These are phyloP conservation scores for Echites panduratus DNA, from an alignment of 257 asterid species.

Conservation along the genomic window DNA sequence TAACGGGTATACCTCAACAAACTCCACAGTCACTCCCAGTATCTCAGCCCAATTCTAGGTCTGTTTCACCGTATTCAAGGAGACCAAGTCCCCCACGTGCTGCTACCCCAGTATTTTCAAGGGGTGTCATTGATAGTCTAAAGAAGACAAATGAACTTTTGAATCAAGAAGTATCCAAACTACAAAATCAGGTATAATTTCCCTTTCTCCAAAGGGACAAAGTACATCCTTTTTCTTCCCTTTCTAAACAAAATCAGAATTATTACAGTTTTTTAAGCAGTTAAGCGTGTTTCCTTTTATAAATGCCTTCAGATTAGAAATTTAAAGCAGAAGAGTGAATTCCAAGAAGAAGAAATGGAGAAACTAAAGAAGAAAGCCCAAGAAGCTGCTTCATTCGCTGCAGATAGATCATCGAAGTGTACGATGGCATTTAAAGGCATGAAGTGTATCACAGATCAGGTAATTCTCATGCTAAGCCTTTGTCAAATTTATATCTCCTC, in stretches of 20 bases:
- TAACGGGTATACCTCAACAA: slow-evolving; percentile 34
- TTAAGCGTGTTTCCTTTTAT: slow-evolving; percentile 1
- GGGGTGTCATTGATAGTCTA: slow-evolving; percentile 76
- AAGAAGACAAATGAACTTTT: slow-evolving; percentile 71
- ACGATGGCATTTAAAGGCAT: slow-evolving; percentile 44
- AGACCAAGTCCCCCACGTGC: slow-evolving; percentile 86
- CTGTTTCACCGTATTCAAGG: slow-evolving; percentile 84
- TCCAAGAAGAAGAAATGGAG: slow-evolving; percentile 56
- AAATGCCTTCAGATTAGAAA: slow-evolving; percentile 39
- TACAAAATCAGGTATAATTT: slow-evolving; percentile 58
- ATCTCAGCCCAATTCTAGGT: slow-evolving; percentile 51
- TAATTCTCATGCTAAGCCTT: slow-evolving; percentile 24
- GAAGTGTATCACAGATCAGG: slow-evolving; percentile 59
- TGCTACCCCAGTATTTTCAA: slow-evolving; percentile 62
- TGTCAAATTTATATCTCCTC: neutral
- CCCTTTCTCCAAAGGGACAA: neutral
- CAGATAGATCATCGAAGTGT: slow-evolving; percentile 56
- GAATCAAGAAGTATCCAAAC: slow-evolving; percentile 65
- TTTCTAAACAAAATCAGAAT: neutral
- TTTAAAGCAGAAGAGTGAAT: slow-evolving; percentile 59
- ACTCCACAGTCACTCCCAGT: slow-evolving; percentile 30
- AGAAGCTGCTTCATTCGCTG: slow-evolving; percentile 49
- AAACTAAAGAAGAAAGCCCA: slow-evolving; percentile 49
- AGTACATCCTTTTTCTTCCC: neutral
- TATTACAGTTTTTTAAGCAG: neutral